Evolutionary conservation across 495 filamentous ascomycete genomes (phyloP), one percentile per base, ranked within the genome.

Genomic region (Sordaria brevicollis): DNA sequence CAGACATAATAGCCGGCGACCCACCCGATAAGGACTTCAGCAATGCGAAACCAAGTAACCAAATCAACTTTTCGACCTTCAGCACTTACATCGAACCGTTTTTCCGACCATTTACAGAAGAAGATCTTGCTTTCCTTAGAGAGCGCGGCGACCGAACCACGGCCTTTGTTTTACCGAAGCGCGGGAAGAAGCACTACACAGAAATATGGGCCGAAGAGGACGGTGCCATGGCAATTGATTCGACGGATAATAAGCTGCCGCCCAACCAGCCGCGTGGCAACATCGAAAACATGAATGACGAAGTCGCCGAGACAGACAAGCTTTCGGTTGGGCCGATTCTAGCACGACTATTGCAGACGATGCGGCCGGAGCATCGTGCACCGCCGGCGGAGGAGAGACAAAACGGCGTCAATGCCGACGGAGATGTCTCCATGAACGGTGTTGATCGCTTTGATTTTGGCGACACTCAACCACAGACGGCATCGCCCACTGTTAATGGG

Each of bases 121-220:
- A 99, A 76, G 95, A 99, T 78, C 88, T 97, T 54, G 93, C 92
- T 1, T 99, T 97, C 78, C 80, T 99, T 31, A 89, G 92, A 72
- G 95, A 99, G 79, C 86, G 92, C 68, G 93, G 93, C 65, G 93
- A 99, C 79, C 89, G 96, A 25, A 77, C 86, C 8, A 89, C 84
- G 13, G 91, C 93, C 2, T 97, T 97, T 73, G 81, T 95, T 39
- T 94, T 94, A 80, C 94, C 94, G 2, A 88, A 89, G 66, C 89
- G 94, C 9, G 95, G 93, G 38, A 91, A 92, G 79, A 89, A 88
- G 71, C 89, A 90, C 76, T 98, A 98, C 80, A 89, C 85, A 11
- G 93, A 97, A 70, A 82, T 92, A 5, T 99, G 96, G 96, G 89
- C 92, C 1, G 93, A 96, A 72, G 95, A 99, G 74, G 95, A 99